Base-by-base conservation (phyloP, 2,329 filamentous ascomycete species). In the Fusarium protoensiforme region DNA sequence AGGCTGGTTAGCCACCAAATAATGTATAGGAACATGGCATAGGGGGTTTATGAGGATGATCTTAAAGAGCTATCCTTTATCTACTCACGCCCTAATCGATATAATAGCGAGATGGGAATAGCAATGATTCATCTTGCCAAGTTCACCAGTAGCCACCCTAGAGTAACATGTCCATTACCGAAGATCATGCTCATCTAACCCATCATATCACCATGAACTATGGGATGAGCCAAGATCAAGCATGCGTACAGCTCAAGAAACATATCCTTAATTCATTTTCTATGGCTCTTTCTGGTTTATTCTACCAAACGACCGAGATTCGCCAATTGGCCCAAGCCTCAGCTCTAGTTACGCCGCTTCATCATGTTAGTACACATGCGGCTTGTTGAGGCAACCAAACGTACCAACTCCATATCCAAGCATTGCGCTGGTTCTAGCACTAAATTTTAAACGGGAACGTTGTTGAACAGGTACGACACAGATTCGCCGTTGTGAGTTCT, bases 381-480 rank as follows among this genome's bases (percentile, higher is more conserved):
- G 53, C 63, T 63, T 33, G 27, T 68, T 18, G 29, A 54, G 18
- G 41, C 33, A 20, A 20, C 27, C 53, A 24, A 51, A 77, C 75
- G 48, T 73, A 77, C 75, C 63, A 77, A 77, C 75, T 78, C 75
- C 75, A 63, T 72, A 68, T 63, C 68, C 75, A 64, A 68, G 36
- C 48, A 68, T 69, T 67, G 63, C 60, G 57, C 43, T 67, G 58
- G 38, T 67, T 66, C 46, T 35, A 58, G 39, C 58, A 57, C 56
- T 39, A 48, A 56, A 53, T 48, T 61, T 77, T 73, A 87, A 18
- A 87, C 85, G 3, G 91, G 90, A 48, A 90, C 90, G 79, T 93
- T 91, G 70, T 88, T 91, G 83, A 93, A 93, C 60, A 93, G 82
- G 78, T 92, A 93, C 27, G 89, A 92, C 24, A 93, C 91, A 68